phyloP scores from a whole-genome alignment of 2,329 filamentous ascomycete genomes.

The Apiospora hydei region DNA sequence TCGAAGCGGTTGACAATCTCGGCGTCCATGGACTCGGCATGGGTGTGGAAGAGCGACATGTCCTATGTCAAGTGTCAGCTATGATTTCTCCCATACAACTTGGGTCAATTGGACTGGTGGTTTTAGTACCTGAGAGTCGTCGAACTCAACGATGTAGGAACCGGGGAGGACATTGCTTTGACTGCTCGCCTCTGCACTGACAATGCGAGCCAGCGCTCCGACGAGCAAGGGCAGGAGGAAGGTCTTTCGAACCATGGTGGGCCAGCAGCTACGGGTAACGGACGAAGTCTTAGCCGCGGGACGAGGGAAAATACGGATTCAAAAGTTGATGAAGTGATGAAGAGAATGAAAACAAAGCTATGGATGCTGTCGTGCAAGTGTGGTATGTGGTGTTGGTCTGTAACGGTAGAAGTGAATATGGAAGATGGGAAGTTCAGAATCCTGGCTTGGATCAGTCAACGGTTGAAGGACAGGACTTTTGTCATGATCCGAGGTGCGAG shows the following conservation, averaged over 20 bases:
- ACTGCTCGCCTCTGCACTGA: background rate
- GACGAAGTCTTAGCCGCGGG: background rate
- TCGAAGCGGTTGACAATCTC: too few relatives aligned
- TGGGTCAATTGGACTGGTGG: background rate
- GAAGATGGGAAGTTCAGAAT: background rate
- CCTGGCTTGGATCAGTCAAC: background rate
- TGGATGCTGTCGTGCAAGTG: background rate
- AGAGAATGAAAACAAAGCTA: background rate
- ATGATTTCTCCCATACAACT: background rate
- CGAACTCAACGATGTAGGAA: constrained; percentile 62
- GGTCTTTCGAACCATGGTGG: background rate
- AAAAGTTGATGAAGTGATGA: background rate
- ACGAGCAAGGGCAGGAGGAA: background rate
- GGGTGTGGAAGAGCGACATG: background rate
- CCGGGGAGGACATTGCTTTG: constrained; percentile 45
- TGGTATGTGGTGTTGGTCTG: background rate
- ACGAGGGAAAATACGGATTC: background rate
- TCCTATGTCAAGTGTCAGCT: background rate
- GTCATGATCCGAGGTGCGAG: background rate
- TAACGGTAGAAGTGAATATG: background rate
- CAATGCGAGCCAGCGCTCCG: background rate
- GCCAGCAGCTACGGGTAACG: background rate
- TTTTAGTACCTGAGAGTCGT: constrained; percentile 43
- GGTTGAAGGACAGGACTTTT: background rate
- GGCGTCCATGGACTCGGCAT: background rate